Percentiles rank a stretch among this genome's conserved stretches.
These are phyloP conservation scores for Immersiporthe knoxdaviesiana DNA, from an alignment of 2,329 filamentous ascomycete genomes.

Conservation along the genomic window DNA sequence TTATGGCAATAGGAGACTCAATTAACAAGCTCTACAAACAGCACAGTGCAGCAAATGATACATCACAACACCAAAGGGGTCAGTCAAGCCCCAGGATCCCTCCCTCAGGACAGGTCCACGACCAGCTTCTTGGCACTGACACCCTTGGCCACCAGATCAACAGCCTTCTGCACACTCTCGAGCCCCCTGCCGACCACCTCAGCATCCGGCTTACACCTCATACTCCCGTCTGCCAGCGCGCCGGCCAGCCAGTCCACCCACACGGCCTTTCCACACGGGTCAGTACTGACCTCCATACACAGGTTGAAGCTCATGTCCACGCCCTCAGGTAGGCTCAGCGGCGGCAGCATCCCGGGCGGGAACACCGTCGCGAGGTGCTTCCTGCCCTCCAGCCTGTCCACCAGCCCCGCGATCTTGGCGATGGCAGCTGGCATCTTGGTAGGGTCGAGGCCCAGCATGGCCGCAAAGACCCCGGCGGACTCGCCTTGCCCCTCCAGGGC, in stretches of 20 bases:
- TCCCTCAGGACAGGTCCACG: constrained; percentile 6
- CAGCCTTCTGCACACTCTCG: constrained; percentile 22
- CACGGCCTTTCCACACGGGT: neutral
- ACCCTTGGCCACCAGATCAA: constrained; percentile 16
- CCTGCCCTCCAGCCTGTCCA: neutral
- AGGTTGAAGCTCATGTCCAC: constrained; percentile 6
- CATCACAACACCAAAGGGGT: too few relatives aligned
- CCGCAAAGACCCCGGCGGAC: neutral
- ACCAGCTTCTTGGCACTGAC: constrained; percentile 19
- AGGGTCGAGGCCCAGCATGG: neutral
- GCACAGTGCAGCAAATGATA: too few relatives aligned
- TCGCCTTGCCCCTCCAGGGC: constrained; percentile 1
- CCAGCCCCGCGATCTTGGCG: neutral
- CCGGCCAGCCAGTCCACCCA: constrained; percentile 15
- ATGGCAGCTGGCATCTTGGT: neutral
- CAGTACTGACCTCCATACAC: neutral
- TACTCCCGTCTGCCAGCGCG: constrained; percentile 8
- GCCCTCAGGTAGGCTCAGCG: neutral
- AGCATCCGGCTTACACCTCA: constrained; percentile 10
- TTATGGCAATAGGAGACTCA: too few relatives aligned
- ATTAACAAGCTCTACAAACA: neutral
- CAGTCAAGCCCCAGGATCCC: too few relatives aligned
- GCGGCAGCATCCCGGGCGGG: neutral
- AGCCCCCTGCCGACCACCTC: constrained; percentile 19
- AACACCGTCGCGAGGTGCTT: constrained; percentile 6